phyloP scores from a whole-genome alignment of 441 rosid species.

The Gossypium laxum region DNA sequence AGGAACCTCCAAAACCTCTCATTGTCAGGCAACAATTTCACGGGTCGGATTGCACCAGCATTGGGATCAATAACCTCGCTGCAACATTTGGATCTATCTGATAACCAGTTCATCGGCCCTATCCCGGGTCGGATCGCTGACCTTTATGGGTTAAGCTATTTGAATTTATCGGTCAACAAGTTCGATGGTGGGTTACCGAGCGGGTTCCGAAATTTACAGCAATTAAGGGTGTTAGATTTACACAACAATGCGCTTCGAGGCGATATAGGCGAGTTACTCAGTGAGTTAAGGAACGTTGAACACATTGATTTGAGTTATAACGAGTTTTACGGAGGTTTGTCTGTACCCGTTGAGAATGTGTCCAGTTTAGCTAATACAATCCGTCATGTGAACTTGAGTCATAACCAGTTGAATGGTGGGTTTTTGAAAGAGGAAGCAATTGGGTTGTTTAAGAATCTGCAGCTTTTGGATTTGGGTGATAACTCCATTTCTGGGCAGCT shows the following conservation, averaged over 20 bases:
- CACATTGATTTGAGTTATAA: slow-evolving; percentile 73
- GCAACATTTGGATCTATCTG: slow-evolving; percentile 70
- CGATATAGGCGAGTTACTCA: slow-evolving; percentile 41
- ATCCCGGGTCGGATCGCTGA: slow-evolving; percentile 75
- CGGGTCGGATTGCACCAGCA: slow-evolving; percentile 76
- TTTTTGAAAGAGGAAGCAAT: slow-evolving; percentile 46
- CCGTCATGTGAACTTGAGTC: slow-evolving; percentile 52
- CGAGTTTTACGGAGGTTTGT: slow-evolving; percentile 47
- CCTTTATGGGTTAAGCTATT: slow-evolving; percentile 51
- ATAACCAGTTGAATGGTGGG: slow-evolving; percentile 45
- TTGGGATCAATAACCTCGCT: slow-evolving; percentile 56
- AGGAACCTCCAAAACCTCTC: slow-evolving; percentile 53
- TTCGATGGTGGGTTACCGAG: slow-evolving; percentile 63
- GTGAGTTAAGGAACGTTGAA: slow-evolving; percentile 61
- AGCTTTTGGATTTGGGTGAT: slow-evolving; percentile 54
- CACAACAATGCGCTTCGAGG: slow-evolving; percentile 48
- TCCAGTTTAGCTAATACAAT: slow-evolving; percentile 67
- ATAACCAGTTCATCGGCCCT: slow-evolving; percentile 66
- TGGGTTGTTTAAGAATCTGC: slow-evolving; percentile 50
- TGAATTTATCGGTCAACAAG: slow-evolving; percentile 58
- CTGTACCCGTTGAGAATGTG: slow-evolving; percentile 34
- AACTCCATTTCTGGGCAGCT: slow-evolving; percentile 50
- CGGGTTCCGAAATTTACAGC: slow-evolving; percentile 65
- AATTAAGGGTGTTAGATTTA: slow-evolving; percentile 63
- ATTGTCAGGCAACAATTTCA: slow-evolving; percentile 60